These are phyloP conservation scores for Luzula sylvatica DNA, from an alignment of 176 grass and related monocot genomes.

Conservation along the genomic window DNA sequence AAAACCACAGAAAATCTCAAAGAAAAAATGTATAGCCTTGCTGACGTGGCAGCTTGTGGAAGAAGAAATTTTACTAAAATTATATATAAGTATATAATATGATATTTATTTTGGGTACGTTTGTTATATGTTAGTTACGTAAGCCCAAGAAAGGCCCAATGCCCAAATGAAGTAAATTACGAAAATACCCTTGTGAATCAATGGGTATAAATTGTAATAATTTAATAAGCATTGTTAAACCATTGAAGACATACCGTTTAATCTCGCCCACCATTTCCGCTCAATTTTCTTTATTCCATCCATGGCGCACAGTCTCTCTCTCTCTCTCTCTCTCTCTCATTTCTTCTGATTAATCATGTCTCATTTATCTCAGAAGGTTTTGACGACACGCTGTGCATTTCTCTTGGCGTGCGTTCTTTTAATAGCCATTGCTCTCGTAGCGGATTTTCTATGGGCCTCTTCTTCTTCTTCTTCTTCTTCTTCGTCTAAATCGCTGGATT, in stretches of 20 bases:
- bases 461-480: constrained; percentile 12
- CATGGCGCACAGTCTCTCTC: not conserved
- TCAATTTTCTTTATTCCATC: not conserved
- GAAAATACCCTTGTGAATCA: not conserved
- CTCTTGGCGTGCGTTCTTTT: constrained; percentile 35
- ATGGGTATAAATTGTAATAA: no score
- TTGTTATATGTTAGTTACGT: no score
- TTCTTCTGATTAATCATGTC: not conserved
- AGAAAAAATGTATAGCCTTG: no score
- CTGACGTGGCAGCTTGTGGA: no score
- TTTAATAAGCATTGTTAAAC: no score
- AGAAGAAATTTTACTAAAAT: no score
- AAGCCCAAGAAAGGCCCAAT: no score
- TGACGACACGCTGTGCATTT: constrained; percentile 21
- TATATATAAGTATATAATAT: no score
- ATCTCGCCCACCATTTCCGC: constrained; percentile 12
- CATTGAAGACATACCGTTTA: not conserved
- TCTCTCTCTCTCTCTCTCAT: not conserved
- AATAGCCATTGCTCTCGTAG: constrained; percentile 43
- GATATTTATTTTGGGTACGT: no score
- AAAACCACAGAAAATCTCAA: no score
- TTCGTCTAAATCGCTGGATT: not conserved
- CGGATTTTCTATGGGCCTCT: constrained; percentile 47
- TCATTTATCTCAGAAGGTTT: constrained; percentile 11
- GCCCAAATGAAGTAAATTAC: no score